Percentiles rank a stretch among this genome's conserved stretches.
Conservation (phyloP, 208 protist species). For the Angomonas ambiguus region DNA sequence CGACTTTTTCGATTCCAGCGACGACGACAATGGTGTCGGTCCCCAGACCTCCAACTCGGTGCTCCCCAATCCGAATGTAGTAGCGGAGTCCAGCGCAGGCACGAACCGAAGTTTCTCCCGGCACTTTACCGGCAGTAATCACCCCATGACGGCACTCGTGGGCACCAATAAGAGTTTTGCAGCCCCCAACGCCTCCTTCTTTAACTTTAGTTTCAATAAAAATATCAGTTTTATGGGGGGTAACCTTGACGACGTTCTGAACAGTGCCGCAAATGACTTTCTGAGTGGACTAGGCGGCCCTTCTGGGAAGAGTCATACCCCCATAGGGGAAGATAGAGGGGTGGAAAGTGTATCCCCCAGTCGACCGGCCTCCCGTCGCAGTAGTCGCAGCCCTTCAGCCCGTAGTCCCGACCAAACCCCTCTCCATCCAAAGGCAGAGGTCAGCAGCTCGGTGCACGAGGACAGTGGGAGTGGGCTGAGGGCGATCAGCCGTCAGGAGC, state of each 20-base stretch:
- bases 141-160: neutral
- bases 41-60: neutral
- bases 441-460: neutral
- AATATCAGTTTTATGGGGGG: constrained; percentile 51
- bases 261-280: constrained; percentile 57
- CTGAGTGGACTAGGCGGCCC: constrained; percentile 23
- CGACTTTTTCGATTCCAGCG: neutral
- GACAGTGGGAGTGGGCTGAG: neutral
- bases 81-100: neutral
- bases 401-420: constrained; percentile 2
- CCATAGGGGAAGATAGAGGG: neutral
- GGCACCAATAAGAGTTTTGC: constrained; percentile 20
- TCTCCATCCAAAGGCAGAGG: neutral
- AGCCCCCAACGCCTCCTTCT: constrained; percentile 27
- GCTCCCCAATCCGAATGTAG: neutral
- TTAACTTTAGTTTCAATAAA: constrained; percentile 47
- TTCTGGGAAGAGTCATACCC: neutral
- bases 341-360: neutral
- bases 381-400: constrained; percentile 3
- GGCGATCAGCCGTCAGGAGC: constrained; percentile 8
- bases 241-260: constrained; percentile 44
- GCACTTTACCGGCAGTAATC: neutral
- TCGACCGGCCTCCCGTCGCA: neutral
- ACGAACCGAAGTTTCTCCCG: constrained; percentile 1
- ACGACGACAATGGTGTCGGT: constrained; percentile 1